Base-by-base conservation (phyloP, 768 basidiomycete species). In the Lactarius tabidus region DNA sequence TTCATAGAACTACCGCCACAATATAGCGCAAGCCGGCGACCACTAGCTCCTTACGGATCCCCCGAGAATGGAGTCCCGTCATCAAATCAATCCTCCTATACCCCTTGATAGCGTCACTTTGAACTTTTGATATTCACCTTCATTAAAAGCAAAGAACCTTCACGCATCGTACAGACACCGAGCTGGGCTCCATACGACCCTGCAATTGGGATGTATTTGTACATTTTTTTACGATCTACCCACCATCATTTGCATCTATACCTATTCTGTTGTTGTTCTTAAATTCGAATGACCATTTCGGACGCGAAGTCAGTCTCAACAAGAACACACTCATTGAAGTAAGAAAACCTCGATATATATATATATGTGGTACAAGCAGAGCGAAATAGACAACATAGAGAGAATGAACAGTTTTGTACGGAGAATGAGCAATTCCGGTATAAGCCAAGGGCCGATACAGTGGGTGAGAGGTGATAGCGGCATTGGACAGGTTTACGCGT, bases 1-100 rank as follows among this genome's bases (percentile, higher is more conserved):
- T 75, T 89, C 26, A 80, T 90, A 7, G 90, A 91, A 75, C 79
- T 90, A n/a, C 90, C 90, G 31, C 89, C 89, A 18, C 85, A 85
- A 72, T 91, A 91, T 71, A 80, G 80, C 29, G 86, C 84, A 66
- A 77, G 82, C 39, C 80, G 80, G 23, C 75, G 70, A 17, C 72
- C 71, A 3, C 48, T 70, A 54, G 1, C 45, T 51, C 28, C 51
- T 26, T 0, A 39, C 31, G 20, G n/a, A 4, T 18, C 10, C 10
- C 3, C 43, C 15, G 48, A 26, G 48, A 52, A 23, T 54, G 28
- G 9, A 23, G 33, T n/a, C 10, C 41, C 23, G 4, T 33, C 62
- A 39, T 33, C 33, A 3, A 41, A 4, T 41, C 36, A 53, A 39
- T 12, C 8, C 28, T 41, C 60, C 6, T 9, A 61, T 20, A 26